A percentile compares a stretch with the other conserved stretches of the same genome.
phyloP scores from a whole-genome alignment of 192 early-diverging fungal species.

The Chytriomyces confervae region DNA sequence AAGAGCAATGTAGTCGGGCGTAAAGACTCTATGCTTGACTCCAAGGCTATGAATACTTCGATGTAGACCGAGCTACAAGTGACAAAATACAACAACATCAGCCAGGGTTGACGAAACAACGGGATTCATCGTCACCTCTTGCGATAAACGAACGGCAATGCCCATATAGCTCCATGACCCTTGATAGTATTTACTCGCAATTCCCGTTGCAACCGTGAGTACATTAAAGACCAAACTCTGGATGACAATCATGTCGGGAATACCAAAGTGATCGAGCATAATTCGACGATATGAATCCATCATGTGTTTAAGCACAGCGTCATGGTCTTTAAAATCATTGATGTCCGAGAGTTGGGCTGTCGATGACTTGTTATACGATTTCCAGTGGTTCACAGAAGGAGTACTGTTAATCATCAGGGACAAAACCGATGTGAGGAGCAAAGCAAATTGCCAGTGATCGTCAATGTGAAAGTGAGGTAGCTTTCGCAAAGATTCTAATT shows the following conservation, averaged over 20 bases:
- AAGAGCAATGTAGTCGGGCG: not conserved
- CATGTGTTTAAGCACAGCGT: not conserved
- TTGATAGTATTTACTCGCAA: not conserved
- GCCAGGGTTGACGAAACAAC: not conserved
- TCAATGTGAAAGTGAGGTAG: not conserved
- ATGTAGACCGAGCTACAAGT: conserved; percentile 11
- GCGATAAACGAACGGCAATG: conserved; percentile 18
- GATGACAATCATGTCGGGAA: conserved; percentile 7
- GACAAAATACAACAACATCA: not conserved
- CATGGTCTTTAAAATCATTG: not conserved
- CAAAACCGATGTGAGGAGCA: conserved; percentile 10
- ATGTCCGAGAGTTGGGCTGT: not conserved
- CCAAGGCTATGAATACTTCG: conserved; percentile 2
- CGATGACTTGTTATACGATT: not conserved
- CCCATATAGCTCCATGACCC: conserved; percentile 14
- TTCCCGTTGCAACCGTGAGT: conserved; percentile 11
- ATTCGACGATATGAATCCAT: not conserved
- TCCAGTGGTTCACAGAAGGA: conserved; percentile 8
- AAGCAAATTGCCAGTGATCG: not conserved
- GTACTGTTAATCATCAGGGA: conserved; percentile 20
- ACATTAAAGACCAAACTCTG: conserved; percentile 9
- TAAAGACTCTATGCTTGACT: conserved; percentile 1
- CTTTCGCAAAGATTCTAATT: not conserved
- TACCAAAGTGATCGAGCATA: conserved; percentile 13
- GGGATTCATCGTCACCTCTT: not conserved